Evolutionary conservation across 331 rosid genomes (phyloP).

Genomic region (Quercus phellos): DNA sequence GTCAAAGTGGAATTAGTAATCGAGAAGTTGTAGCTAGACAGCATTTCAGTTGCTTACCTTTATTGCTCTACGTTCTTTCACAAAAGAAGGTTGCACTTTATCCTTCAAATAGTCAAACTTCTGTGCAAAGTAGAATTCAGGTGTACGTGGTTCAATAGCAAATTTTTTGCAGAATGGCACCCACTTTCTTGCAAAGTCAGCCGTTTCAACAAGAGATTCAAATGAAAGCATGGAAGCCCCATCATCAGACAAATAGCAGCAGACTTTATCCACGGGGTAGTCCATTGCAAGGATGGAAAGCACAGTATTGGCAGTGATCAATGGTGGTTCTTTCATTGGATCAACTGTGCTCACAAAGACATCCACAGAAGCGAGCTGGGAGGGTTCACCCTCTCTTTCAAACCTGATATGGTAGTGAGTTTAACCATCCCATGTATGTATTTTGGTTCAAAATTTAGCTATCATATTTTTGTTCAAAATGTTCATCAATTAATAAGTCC

Average conservation of each 20-base stretch:
- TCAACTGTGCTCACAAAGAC: constrained; percentile 98
- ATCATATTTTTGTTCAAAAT: not conserved
- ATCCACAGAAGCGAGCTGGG: constrained; percentile 90
- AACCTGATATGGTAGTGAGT: constrained; percentile 47
- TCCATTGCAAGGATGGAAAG: constrained; percentile 98
- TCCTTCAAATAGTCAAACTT: constrained; percentile 93
- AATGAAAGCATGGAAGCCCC: constrained; percentile 98
- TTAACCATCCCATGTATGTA: constrained; percentile 8
- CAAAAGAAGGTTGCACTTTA: constrained; percentile 94
- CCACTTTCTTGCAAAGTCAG: constrained; percentile 95
- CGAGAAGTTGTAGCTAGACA: not conserved
- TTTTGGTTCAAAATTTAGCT: not conserved
- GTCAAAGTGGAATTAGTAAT: not conserved
- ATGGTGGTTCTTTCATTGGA: constrained; percentile 93
- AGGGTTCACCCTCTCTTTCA: constrained; percentile 82
- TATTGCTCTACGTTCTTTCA: constrained; percentile 98
- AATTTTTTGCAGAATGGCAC: constrained; percentile 91
- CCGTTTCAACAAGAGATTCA: constrained; percentile 86
- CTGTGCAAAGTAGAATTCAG: constrained; percentile 95
- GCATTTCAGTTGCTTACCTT: constrained; percentile 54
- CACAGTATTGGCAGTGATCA: constrained; percentile 93
- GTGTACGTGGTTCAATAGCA: constrained; percentile 86
- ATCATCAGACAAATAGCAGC: constrained; percentile 96
- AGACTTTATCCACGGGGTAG: constrained; percentile 91
- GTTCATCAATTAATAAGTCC: not conserved